Evolutionary conservation across 192 early-diverging fungal species (phyloP).

Genomic region (Haplosporangium gracile): DNA sequence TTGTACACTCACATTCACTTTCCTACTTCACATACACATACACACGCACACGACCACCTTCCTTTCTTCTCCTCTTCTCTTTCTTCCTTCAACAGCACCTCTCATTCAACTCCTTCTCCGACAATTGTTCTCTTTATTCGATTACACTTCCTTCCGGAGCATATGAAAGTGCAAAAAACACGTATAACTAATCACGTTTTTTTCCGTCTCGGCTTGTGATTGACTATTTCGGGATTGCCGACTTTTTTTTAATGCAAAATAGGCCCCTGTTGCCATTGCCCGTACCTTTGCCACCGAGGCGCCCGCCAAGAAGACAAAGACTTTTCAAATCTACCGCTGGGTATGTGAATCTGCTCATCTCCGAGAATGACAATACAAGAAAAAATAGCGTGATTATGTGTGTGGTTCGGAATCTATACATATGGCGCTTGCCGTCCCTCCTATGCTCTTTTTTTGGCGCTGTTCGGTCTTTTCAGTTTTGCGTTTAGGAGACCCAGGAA

Average conservation of each 20-base stretch:
- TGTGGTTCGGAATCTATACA: background rate
- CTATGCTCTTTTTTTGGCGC: too few species aligned
- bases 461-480: background rate
- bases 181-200: background rate
- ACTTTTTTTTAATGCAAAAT: background rate
- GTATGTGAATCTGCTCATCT: conserved; percentile 59
- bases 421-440: background rate
- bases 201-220: conserved; percentile 30
- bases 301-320: conserved; percentile 72
- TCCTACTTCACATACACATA: too few species aligned
- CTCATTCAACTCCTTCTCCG: background rate
- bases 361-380: background rate
- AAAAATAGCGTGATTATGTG: background rate
- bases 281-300: conserved; percentile 64
- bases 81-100: background rate
- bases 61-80: background rate
- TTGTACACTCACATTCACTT: background rate
- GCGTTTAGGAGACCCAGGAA: background rate
- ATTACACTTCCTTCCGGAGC: background rate
- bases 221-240: conserved; percentile 30
- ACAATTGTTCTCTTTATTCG: background rate
- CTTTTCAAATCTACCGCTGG: conserved; percentile 98
- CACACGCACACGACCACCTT: background rate
- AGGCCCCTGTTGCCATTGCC: conserved; percentile 51
- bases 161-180: background rate